Percentiles rank a stretch among this genome's conserved stretches.
Conservation (phyloP, 2,329 filamentous ascomycete species). For the Exophiala calicioides region DNA sequence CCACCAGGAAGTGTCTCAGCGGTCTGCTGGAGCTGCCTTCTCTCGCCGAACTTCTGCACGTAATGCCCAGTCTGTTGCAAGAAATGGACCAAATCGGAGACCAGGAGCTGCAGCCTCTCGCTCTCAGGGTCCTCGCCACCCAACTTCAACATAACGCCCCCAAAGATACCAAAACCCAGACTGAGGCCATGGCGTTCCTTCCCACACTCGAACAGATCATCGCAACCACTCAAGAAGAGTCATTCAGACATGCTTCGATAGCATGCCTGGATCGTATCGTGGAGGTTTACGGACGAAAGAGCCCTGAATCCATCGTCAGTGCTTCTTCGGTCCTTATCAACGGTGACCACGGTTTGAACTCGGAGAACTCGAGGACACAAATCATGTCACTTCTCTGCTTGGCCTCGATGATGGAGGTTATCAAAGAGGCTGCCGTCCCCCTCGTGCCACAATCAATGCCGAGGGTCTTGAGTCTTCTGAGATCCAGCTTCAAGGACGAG, state of each 20-base stretch:
- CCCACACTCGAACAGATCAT: slow-evolving; percentile 77
- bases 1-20: slow-evolving; percentile 68
- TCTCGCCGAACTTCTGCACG: slow-evolving; percentile 84
- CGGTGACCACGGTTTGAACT: slow-evolving; percentile 36
- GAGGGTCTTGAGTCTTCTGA: slow-evolving; percentile 70
- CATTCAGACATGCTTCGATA: slow-evolving; percentile 81
- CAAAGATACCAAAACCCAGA: slow-evolving; percentile 53
- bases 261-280: slow-evolving; percentile 89
- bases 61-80: slow-evolving; percentile 78
- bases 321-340: slow-evolving; percentile 78
- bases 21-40: slow-evolving; percentile 82
- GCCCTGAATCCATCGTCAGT: slow-evolving; percentile 71
- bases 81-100: slow-evolving; percentile 61
- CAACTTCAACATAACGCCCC: slow-evolving; percentile 74
- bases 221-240: slow-evolving; percentile 67
- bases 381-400: slow-evolving; percentile 68
- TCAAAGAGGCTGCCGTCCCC: slow-evolving; percentile 82
- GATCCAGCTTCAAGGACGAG: slow-evolving; percentile 55
- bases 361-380: slow-evolving; percentile 20
- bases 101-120: slow-evolving; percentile 72
- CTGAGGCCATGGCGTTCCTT: slow-evolving; percentile 60
- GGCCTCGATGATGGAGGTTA: slow-evolving; percentile 82
- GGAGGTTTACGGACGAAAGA: slow-evolving; percentile 93
- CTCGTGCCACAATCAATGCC: slow-evolving; percentile 76
- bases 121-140: slow-evolving; percentile 75